These are phyloP conservation scores for Umbelopsis sp. DNA, from an alignment of 192 early-diverging fungal species.

Conservation along the genomic window DNA sequence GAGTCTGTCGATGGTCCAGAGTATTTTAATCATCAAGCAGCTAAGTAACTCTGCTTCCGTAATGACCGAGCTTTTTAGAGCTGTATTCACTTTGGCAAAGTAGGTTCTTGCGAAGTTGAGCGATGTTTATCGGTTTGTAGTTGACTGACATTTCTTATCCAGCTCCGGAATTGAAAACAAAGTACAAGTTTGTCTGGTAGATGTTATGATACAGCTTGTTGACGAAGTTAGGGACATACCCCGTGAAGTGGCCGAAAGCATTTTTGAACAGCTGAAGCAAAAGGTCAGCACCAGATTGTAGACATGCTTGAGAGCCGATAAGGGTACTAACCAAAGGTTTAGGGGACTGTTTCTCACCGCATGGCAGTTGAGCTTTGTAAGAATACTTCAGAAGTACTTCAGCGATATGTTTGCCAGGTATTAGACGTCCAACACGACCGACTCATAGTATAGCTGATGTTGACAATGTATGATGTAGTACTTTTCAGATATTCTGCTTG, in stretches of 20 bases:
- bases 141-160: neutral
- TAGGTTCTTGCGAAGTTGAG: constrained; percentile 26
- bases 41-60: constrained; percentile 77
- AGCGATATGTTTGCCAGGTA: constrained; percentile 88
- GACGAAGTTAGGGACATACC: constrained; percentile 72
- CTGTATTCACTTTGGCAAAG: constrained; percentile 71
- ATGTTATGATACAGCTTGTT: constrained; percentile 80
- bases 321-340: constrained; percentile 58
- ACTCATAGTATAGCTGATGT: neutral
- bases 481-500: constrained; percentile 83
- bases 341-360: constrained; percentile 38
- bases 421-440: too few species aligned
- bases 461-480: constrained; percentile 48
- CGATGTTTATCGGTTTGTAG: neutral
- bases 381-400: constrained; percentile 73
- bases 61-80: constrained; percentile 67
- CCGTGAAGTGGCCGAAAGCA: constrained; percentile 84
- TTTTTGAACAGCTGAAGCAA: constrained; percentile 77
- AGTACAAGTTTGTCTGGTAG: constrained; percentile 76
- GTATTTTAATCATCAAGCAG: constrained; percentile 78
- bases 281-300: constrained; percentile 39
- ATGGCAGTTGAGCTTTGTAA: constrained; percentile 85
- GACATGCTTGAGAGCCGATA: neutral
- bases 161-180: constrained; percentile 36
- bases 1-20: constrained; percentile 82